phyloP scores from a whole-genome alignment of 2,329 filamentous ascomycete species.

The Phialocephala subalpina region DNA sequence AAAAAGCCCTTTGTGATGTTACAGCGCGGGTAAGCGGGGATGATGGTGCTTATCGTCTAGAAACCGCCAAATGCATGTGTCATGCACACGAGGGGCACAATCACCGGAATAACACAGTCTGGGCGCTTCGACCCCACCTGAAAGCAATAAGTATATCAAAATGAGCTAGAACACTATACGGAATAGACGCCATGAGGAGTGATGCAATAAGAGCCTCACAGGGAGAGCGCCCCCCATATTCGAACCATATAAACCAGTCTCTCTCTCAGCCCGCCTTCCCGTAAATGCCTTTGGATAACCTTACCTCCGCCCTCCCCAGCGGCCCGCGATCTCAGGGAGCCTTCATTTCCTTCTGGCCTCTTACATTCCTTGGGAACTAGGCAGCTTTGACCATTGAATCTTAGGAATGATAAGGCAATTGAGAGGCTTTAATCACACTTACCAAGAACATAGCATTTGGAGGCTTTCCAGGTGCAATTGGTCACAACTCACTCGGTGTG shows the following conservation, averaged over 20 bases:
- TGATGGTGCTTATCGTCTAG: neutral
- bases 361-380: neutral
- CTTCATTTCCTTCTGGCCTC: neutral
- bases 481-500: slow-evolving; percentile 1
- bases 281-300: neutral
- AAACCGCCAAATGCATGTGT: neutral
- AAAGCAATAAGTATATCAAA: neutral
- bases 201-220: neutral
- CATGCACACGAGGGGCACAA: neutral
- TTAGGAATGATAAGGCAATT: neutral
- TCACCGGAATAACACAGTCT: neutral
- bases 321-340: neutral
- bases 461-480: neutral
- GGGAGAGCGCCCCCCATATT: neutral
- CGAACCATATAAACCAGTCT: slow-evolving; percentile 1
- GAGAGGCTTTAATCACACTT: neutral
- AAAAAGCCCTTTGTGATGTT: no score
- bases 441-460: neutral
- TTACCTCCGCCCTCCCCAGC: no score
- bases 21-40: no score
- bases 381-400: neutral
- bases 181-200: neutral
- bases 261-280: neutral
- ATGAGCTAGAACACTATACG: slow-evolving; percentile 3
- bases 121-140: neutral